Evolutionary conservation across 805 yeast species (phyloP).

Genomic region (Grigorovia jiainica): DNA sequence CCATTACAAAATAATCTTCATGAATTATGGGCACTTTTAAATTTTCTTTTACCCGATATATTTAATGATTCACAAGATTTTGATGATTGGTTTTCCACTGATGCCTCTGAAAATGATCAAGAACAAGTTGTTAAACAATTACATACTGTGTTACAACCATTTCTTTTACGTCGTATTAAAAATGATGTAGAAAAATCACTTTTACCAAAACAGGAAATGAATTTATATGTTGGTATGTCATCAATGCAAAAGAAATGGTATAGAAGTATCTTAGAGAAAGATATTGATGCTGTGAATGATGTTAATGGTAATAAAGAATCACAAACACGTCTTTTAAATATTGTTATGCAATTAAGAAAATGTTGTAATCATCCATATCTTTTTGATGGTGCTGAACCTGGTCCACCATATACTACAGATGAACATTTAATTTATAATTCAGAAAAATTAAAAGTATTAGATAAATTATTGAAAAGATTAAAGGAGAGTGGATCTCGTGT

Average conservation of each 20-base stretch:
- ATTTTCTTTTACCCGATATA: slow-evolving; percentile 69
- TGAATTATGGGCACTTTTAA: slow-evolving; percentile 73
- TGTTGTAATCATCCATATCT: slow-evolving; percentile 81
- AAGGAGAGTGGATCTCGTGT: slow-evolving; percentile 68
- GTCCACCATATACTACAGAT: slow-evolving; percentile 80
- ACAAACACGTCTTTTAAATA: slow-evolving; percentile 65
- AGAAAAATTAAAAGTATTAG: slow-evolving; percentile 63
- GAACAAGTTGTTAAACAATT: slow-evolving; percentile 55
- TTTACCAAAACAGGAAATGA: slow-evolving; percentile 65
- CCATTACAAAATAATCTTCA: slow-evolving; percentile 73
- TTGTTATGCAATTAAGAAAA: slow-evolving; percentile 77
- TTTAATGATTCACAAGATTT: slow-evolving; percentile 65
- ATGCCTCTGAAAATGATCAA: slow-evolving; percentile 33
- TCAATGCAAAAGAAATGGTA: slow-evolving; percentile 77
- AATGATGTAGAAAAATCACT: slow-evolving; percentile 74
- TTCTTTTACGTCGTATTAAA: slow-evolving; percentile 65
- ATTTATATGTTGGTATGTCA: slow-evolving; percentile 64
- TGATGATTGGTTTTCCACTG: slow-evolving; percentile 61
- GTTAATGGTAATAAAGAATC: slow-evolving; percentile 65
- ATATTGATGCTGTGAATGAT: slow-evolving; percentile 80
- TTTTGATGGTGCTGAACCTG: slow-evolving; percentile 84
- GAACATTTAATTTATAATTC: slow-evolving; percentile 71
- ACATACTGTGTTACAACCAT: slow-evolving; percentile 69
- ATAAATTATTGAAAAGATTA: slow-evolving; percentile 51
- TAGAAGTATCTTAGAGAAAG: slow-evolving; percentile 65